A percentile compares a stretch with the other conserved stretches of the same genome.
Evolutionary conservation across 805 yeast species (phyloP).

Genomic region (Starmerella asiatica): DNA sequence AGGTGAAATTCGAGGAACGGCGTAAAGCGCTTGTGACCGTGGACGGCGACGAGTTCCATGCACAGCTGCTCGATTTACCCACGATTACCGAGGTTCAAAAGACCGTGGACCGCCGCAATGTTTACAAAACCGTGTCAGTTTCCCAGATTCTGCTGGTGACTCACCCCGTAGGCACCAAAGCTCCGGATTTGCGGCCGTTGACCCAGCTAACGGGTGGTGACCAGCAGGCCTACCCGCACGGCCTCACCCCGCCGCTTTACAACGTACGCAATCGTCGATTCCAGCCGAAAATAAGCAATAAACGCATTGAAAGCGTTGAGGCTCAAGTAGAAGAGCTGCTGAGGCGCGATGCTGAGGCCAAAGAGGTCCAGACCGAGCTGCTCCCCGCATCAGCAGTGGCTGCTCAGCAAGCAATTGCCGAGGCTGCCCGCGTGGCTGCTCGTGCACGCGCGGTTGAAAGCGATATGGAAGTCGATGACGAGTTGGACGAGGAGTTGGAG

Average conservation of each 20-base stretch:
- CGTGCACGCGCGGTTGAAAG: slow-evolving; percentile 29
- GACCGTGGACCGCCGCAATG: slow-evolving; percentile 75
- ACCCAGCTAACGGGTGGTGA: slow-evolving; percentile 23
- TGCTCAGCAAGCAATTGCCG: slow-evolving; percentile 24
- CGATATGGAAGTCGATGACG: slow-evolving; percentile 27
- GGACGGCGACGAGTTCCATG: slow-evolving; percentile 61
- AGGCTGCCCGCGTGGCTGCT: slow-evolving; percentile 24
- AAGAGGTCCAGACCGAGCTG: slow-evolving; percentile 62
- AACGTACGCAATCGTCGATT: slow-evolving; percentile 58
- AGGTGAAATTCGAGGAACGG: slow-evolving; percentile 70
- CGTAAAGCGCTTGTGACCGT: slow-evolving; percentile 65
- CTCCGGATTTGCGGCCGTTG: slow-evolving; percentile 26
- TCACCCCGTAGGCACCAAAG: slow-evolving; percentile 37
- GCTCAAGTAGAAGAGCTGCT: slow-evolving; percentile 64
- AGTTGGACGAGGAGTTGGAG: slow-evolving; percentile 23
- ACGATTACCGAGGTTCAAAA: slow-evolving; percentile 77
- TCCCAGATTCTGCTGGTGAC: slow-evolving; percentile 74
- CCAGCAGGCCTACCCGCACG: slow-evolving; percentile 42
- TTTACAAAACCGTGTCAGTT: slow-evolving; percentile 74
- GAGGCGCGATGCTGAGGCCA: slow-evolving; percentile 68
- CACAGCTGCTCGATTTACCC: slow-evolving; percentile 78
- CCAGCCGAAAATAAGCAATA: slow-evolving; percentile 53
- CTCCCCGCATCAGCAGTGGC: slow-evolving; percentile 34
- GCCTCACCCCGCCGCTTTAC: slow-evolving; percentile 68
- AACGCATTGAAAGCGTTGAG: slow-evolving; percentile 66